A percentile compares a stretch with the other conserved stretches of the same genome.
Evolutionary conservation across 2,329 filamentous ascomycete genomes (phyloP).

Genomic region (Verticillium klebahnii): DNA sequence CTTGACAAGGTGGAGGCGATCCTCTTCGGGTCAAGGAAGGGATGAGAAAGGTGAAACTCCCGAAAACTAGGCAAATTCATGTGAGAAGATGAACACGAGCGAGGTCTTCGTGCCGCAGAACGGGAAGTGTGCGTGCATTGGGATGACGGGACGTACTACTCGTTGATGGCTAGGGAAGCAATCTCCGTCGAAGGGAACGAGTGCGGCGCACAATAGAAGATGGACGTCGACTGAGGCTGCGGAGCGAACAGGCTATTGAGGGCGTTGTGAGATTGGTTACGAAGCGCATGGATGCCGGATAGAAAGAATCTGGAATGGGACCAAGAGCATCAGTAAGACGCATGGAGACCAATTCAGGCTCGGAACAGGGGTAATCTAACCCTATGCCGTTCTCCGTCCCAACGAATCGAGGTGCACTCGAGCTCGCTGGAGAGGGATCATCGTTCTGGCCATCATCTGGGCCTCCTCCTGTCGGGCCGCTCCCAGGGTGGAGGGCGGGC

Average conservation of each 20-base stretch:
- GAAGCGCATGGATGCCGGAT: no score
- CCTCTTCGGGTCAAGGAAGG: background rate
- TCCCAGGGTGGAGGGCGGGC: background rate
- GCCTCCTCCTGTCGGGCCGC: background rate
- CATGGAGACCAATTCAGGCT: no score
- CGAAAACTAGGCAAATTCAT: background rate
- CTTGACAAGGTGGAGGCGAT: background rate
- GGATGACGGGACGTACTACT: background rate
- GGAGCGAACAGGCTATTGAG: background rate
- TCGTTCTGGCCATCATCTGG: background rate
- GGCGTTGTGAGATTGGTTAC: no score
- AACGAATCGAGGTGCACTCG: background rate
- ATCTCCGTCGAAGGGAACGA: background rate
- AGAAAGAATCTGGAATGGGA: no score
- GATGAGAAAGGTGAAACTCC: background rate
- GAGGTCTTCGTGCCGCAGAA: background rate
- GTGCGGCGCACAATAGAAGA: background rate
- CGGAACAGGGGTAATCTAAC: no score
- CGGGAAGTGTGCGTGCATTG: background rate
- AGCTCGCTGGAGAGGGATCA: no score
- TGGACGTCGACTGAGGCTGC: background rate
- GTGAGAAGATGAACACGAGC: no score
- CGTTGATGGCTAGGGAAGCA: background rate
- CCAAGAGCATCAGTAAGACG: background rate
- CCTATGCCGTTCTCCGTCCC: background rate